Evolutionary conservation across 2,329 filamentous ascomycete genomes (phyloP).

Genomic region (Talaromyces pinophilus): DNA sequence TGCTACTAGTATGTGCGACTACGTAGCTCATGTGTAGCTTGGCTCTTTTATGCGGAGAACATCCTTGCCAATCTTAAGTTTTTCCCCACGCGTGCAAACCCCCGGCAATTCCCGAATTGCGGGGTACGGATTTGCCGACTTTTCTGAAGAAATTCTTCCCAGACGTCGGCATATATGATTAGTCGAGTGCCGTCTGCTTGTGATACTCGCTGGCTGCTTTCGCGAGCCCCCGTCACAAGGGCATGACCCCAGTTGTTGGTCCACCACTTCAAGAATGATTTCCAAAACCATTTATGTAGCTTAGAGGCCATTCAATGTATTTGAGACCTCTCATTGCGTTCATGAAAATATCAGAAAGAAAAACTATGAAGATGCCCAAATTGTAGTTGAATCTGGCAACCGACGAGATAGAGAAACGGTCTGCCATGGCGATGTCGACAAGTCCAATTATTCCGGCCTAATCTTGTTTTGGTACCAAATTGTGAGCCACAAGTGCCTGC

Average conservation of each 20-base stretch:
- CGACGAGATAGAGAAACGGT: not conserved
- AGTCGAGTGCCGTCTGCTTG: not conserved
- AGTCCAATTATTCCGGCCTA: not conserved
- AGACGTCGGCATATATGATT: not conserved
- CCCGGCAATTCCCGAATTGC: not conserved
- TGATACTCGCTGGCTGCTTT: not conserved
- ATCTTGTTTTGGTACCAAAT: not conserved
- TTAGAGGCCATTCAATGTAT: not conserved
- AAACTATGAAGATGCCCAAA: not conserved
- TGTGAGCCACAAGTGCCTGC: not conserved
- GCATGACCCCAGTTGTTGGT: not conserved
- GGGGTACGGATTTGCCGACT: not conserved
- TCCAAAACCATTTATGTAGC: not conserved
- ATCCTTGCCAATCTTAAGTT: too few species aligned
- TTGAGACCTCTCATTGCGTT: not conserved
- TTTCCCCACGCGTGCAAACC: not conserved
- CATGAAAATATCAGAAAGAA: not conserved
- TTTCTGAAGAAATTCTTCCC: not conserved
- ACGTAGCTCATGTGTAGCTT: too few species aligned
- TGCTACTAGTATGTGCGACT: too few species aligned
- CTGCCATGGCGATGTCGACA: not conserved
- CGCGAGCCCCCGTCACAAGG: not conserved
- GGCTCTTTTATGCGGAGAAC: too few species aligned
- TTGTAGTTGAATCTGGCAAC: not conserved
- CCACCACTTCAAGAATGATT: not conserved